Percentiles rank a stretch among this genome's conserved stretches.
phyloP scores from a whole-genome alignment of 208 protist genomes.

The Trypanosoma platydactyli region DNA sequence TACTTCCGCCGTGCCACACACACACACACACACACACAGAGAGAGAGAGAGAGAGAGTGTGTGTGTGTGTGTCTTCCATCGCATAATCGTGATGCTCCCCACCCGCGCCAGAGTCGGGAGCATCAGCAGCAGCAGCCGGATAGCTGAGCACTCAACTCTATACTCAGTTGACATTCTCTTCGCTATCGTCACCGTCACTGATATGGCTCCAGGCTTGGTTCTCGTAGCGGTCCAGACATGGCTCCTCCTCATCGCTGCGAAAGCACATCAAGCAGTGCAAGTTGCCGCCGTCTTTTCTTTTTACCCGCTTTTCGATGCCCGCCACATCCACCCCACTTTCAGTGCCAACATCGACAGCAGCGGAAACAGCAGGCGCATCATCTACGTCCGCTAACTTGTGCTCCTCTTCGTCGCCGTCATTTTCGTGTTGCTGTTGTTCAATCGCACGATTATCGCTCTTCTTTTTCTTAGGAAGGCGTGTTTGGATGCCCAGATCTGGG shows the following conservation, averaged over 20 bases:
- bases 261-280: constrained; percentile 89
- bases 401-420: not conserved
- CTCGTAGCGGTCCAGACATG: constrained; percentile 58
- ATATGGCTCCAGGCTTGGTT: constrained; percentile 15
- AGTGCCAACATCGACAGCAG: not conserved
- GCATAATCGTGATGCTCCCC: not conserved
- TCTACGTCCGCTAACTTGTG: not conserved
- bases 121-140: not conserved
- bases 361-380: not conserved
- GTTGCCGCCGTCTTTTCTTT: constrained; percentile 55
- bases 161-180: not conserved
- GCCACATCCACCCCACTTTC: not conserved
- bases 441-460: not conserved
- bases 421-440: not conserved
- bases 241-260: constrained; percentile 73
- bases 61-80: constrained; percentile 5
- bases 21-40: constrained; percentile 5
- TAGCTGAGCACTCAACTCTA: not conserved
- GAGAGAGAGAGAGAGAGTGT: constrained; percentile 1
- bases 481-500: constrained; percentile 81
- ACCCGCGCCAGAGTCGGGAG: not conserved
- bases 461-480: constrained; percentile 39
- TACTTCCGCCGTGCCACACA: too few species aligned
- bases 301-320: not conserved
- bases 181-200: constrained; percentile 7